phyloP scores from a whole-genome alignment of 2,329 filamentous ascomycete genomes.

The Cordyceps sp. region DNA sequence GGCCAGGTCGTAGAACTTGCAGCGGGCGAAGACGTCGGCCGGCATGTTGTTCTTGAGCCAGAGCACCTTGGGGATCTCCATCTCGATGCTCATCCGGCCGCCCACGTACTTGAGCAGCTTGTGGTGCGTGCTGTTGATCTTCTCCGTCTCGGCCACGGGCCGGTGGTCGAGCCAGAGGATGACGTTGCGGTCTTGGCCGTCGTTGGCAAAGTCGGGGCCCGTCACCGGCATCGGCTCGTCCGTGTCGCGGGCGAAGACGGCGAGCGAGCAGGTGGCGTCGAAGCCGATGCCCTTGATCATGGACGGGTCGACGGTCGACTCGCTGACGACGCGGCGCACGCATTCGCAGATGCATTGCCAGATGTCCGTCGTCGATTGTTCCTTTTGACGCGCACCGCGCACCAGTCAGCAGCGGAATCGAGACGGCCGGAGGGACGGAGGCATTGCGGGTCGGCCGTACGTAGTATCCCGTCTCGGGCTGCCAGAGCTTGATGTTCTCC shows the following conservation, averaged over 20 bases:
- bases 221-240: slow-evolving; percentile 87
- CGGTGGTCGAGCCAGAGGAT: slow-evolving; percentile 96
- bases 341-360: slow-evolving; percentile 89
- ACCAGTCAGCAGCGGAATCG: slow-evolving; percentile 3
- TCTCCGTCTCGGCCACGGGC: slow-evolving; percentile 74
- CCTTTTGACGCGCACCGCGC: slow-evolving; percentile 27
- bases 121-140: slow-evolving; percentile 86
- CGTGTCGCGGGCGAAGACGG: slow-evolving; percentile 77
- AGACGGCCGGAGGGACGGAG: no score
- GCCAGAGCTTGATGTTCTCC: slow-evolving; percentile 66
- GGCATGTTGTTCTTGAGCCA: slow-evolving; percentile 99
- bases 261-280: slow-evolving; percentile 94
- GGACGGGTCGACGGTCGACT: slow-evolving; percentile 61
- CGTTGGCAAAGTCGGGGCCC: slow-evolving; percentile 60
- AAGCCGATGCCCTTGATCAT: slow-evolving; percentile 86
- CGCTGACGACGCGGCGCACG: slow-evolving; percentile 64
- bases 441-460: slow-evolving; percentile 21
- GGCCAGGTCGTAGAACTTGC: slow-evolving; percentile 92
- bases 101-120: slow-evolving; percentile 91
- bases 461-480: slow-evolving; percentile 60
- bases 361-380: slow-evolving; percentile 96
- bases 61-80: slow-evolving; percentile 96
- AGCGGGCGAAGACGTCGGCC: slow-evolving; percentile 70
- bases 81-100: slow-evolving; percentile 97
- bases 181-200: slow-evolving; percentile 79